Evolutionary conservation across 371 early-diverging fungal genomes (phyloP), one percentile per base, ranked within the genome.

Genomic region (Sporodiniella umbellata): DNA sequence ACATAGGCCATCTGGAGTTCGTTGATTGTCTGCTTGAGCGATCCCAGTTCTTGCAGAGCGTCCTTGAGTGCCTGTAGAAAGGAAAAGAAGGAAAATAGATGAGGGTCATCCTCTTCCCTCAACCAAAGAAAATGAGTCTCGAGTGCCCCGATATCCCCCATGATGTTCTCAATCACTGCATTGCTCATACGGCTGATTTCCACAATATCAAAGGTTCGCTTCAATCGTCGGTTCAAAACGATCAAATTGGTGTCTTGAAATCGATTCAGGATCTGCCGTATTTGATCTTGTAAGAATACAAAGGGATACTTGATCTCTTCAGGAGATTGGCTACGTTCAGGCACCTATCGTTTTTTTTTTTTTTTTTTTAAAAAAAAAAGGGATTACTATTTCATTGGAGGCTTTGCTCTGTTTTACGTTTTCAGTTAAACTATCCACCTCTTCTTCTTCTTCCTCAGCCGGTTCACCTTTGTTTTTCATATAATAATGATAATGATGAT

Each of bases 141-240:
- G 30, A 88, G 57, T 23, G 58, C 68, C 31, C 66, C 70, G 23
- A 86, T 71, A 45, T 86, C 88, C 3, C 72, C 60, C 28, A 75
- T 25, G 24, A 85, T 71, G 42, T 79, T 86, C 22, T 84, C 82
- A 25, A 88, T 80, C 15, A 88, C 79, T 23, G 79, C 80, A 43
- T 88, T 84, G 51, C 83, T 83, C 70, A 88, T 75, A 28, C 75
- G 70, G 15, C 81, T 79, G 6, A 88, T 71, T 19, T 84, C 85
- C 4, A 75, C 60, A 23, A 88, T 74, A 51, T 88, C 85, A 68
- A 86, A 88, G 1, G 78, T 69, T 24, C 83, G 60, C 31, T 65
- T 60, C 10, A 83, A 60, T 12, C 78, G 69, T 11, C 85, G 66
- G 35, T 81, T 84, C 33, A 82, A 39, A 19, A 78, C 74, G 23